Conservation (phyloP, 352 stramenopile genomes). For the Globisporangium echinulatum region DNA sequence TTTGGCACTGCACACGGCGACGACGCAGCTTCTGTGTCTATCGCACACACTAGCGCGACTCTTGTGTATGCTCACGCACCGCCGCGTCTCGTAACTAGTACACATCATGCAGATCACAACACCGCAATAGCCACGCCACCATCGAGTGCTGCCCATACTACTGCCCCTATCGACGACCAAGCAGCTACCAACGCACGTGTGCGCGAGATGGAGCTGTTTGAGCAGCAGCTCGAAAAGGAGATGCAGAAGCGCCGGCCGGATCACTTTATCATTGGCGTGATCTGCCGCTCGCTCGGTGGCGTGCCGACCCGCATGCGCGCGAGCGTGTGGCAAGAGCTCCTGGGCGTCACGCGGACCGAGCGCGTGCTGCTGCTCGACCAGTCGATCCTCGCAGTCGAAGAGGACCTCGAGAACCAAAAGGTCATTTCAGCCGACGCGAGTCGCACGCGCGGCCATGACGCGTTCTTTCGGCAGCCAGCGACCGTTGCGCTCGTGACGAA, state of each 20-base stretch:
- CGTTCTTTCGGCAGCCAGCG: slow-evolving; percentile 62
- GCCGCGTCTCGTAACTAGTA: too few species aligned
- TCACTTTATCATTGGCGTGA: slow-evolving; percentile 64
- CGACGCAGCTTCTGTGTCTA: too few species aligned
- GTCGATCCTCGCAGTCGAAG: slow-evolving; percentile 63
- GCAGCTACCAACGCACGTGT: not conserved
- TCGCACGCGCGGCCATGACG: slow-evolving; percentile 78
- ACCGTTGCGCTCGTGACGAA: slow-evolving; percentile 74
- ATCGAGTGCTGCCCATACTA: not conserved
- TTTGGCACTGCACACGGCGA: too few species aligned
- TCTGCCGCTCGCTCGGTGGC: slow-evolving; percentile 60
- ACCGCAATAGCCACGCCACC: too few species aligned
- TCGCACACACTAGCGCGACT: too few species aligned
- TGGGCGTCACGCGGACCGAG: slow-evolving; percentile 64
- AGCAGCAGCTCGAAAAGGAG: slow-evolving; percentile 48
- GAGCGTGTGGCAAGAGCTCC: slow-evolving; percentile 73
- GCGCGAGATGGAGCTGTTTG: slow-evolving; percentile 12
- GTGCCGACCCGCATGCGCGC: slow-evolving; percentile 48
- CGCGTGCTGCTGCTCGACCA: slow-evolving; percentile 52
- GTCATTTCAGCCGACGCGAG: slow-evolving; percentile 86
- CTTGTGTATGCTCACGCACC: too few species aligned
- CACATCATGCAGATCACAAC: too few species aligned
- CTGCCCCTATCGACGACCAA: not conserved
- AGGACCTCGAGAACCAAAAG: slow-evolving; percentile 87
- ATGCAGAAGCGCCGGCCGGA: slow-evolving; percentile 66